Evolutionary conservation across 2,329 filamentous ascomycete species (phyloP).

Genomic region (Phoma sp.): DNA sequence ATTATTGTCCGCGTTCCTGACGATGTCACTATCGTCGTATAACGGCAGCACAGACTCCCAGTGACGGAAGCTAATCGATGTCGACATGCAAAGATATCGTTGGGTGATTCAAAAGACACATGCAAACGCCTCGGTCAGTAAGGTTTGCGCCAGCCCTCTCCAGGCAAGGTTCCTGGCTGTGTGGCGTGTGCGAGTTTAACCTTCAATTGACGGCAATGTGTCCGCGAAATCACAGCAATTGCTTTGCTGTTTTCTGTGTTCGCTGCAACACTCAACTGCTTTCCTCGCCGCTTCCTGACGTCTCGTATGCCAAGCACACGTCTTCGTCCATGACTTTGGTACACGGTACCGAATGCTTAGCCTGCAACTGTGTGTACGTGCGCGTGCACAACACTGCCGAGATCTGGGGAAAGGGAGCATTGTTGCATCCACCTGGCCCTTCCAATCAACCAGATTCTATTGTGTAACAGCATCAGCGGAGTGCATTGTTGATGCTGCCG

Average conservation of each 20-base stretch:
- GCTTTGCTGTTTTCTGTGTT: not conserved
- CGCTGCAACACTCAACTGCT: not conserved
- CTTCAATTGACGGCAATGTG: slow-evolving; percentile 15
- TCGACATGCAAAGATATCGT: slow-evolving; percentile 12
- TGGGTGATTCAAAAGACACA: slow-evolving; percentile 13
- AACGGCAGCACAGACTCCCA: too few relatives aligned
- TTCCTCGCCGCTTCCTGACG: not conserved
- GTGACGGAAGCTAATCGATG: slow-evolving; percentile 8
- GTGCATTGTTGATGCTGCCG: slow-evolving; percentile 10
- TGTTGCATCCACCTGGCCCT: not conserved
- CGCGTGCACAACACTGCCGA: slow-evolving; percentile 15
- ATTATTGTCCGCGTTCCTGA: not conserved
- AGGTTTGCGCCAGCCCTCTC: slow-evolving; percentile 12
- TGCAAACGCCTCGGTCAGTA: slow-evolving; percentile 6
- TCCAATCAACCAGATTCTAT: slow-evolving; percentile 18
- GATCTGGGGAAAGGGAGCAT: slow-evolving; percentile 18
- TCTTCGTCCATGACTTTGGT: slow-evolving; percentile 14
- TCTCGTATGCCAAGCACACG: slow-evolving; percentile 8
- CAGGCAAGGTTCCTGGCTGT: slow-evolving; percentile 5
- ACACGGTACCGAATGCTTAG: slow-evolving; percentile 18
- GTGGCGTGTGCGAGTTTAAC: slow-evolving; percentile 12
- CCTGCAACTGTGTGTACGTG: slow-evolving; percentile 14
- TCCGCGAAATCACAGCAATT: not conserved
- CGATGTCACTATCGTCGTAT: not conserved
- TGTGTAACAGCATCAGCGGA: slow-evolving; percentile 16